These are phyloP conservation scores for Hyphopichia wangnamkhiaoensis DNA, from an alignment of 1,139 yeast genomes.

Conservation along the genomic window DNA sequence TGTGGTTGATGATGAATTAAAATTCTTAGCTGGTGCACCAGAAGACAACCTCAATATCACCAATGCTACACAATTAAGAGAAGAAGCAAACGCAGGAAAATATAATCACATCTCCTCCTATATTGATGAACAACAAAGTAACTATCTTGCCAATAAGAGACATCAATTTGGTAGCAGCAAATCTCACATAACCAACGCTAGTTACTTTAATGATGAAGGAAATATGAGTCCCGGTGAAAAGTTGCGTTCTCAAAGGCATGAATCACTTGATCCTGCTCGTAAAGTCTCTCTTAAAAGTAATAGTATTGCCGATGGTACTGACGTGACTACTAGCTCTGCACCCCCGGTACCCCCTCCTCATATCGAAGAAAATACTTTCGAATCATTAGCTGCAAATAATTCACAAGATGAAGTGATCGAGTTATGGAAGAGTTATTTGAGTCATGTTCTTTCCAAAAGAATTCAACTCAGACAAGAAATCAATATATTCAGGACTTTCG, in stretches of 20 bases:
- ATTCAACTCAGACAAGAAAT: slow-evolving; percentile 47
- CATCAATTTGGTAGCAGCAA: slow-evolving; percentile 1
- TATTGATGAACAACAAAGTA: slow-evolving; percentile 30
- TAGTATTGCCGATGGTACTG: slow-evolving; percentile 1
- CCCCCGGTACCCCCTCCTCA: slow-evolving; percentile 31
- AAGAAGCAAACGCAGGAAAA: slow-evolving; percentile 15
- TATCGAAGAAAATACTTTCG: slow-evolving; percentile 11
- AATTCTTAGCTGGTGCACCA: slow-evolving; percentile 31
- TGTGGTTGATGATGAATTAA: slow-evolving; percentile 26
- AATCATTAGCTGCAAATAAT: slow-evolving; percentile 3
- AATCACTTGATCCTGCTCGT: slow-evolving; percentile 3
- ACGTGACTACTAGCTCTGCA: slow-evolving; percentile 14
- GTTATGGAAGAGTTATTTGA: slow-evolving; percentile 42
- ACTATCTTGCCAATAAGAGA: slow-evolving; percentile 10
- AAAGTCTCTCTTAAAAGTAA: slow-evolving; percentile 2
- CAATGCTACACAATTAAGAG: neutral
- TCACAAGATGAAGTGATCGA: slow-evolving; percentile 19
- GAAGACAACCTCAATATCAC: slow-evolving; percentile 15
- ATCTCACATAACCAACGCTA: neutral
- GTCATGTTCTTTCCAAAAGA: slow-evolving; percentile 37
- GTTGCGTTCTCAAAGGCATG: neutral
- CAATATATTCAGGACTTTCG: slow-evolving; percentile 32
- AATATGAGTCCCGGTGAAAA: slow-evolving; percentile 1
- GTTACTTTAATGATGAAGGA: slow-evolving; percentile 1
- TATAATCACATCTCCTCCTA: slow-evolving; percentile 26